A percentile compares a stretch with the other conserved stretches of the same genome.
Evolutionary conservation across 1,284 basidiomycete genomes (phyloP).

Genomic region (Malassezia pachydermatis): DNA sequence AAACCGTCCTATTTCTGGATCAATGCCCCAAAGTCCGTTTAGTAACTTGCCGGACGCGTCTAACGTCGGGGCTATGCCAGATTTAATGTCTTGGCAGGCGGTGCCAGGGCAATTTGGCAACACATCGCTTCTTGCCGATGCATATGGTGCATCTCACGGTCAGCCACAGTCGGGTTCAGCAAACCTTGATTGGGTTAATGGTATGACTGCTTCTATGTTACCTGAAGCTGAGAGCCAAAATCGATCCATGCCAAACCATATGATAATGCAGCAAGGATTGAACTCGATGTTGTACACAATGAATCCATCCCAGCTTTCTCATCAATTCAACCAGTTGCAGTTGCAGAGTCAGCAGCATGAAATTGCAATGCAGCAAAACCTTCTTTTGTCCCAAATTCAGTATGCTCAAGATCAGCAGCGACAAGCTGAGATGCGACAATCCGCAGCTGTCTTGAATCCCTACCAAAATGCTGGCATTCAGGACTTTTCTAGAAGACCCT

Average conservation of each 20-base stretch:
- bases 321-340: slow-evolving; percentile 10
- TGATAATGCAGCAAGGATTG: neutral
- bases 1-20: neutral
- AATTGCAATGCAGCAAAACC: slow-evolving; percentile 11
- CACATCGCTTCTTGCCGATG: slow-evolving; percentile 3
- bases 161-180: slow-evolving; percentile 7
- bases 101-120: neutral
- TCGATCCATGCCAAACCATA: neutral
- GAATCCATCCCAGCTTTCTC: slow-evolving; percentile 1
- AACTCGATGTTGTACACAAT: neutral
- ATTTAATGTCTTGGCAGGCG: slow-evolving; percentile 8
- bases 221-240: too few species aligned
- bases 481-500: too few species aligned
- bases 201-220: slow-evolving; percentile 5
- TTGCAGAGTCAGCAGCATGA: slow-evolving; percentile 12
- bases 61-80: neutral
- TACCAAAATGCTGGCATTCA: neutral
- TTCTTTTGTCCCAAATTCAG: slow-evolving; percentile 13
- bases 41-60: neutral
- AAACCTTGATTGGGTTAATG: slow-evolving; percentile 9
- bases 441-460: neutral
- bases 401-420: slow-evolving; percentile 6
- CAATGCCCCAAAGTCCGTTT: neutral
- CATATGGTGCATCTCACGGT: slow-evolving; percentile 17
- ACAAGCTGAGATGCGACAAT: neutral